phyloP scores from a whole-genome alignment of 495 filamentous ascomycete genomes.

The Parmelia sp. region DNA sequence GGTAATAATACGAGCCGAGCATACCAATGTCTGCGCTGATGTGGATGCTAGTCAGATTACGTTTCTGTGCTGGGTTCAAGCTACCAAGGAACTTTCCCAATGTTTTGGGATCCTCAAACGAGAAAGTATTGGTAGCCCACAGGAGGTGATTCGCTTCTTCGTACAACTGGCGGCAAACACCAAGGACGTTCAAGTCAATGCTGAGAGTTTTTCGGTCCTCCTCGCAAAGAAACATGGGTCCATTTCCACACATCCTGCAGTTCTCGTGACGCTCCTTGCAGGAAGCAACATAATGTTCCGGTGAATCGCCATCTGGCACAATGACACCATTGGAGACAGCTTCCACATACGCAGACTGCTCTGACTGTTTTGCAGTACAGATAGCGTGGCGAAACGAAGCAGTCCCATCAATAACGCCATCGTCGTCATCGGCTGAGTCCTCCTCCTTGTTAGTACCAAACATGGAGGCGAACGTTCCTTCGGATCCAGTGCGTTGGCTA shows the following conservation, averaged over 20 bases:
- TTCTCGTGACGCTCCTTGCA: background rate
- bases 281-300: background rate
- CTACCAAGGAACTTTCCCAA: slow-evolving; percentile 6
- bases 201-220: background rate
- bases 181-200: slow-evolving; percentile 12
- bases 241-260: background rate
- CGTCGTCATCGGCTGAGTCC: too few relatives aligned
- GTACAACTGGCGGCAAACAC: slow-evolving; percentile 17
- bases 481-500: background rate
- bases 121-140: slow-evolving; percentile 23
- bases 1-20: background rate
- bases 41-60: slow-evolving; percentile 1
- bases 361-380: slow-evolving; percentile 5
- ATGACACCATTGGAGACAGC: too few relatives aligned
- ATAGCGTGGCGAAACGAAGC: background rate
- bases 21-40: background rate
- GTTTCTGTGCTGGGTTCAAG: slow-evolving; percentile 15
- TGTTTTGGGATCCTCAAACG: slow-evolving; percentile 2
- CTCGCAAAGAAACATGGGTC: background rate
- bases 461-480: too few relatives aligned
- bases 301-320: background rate
- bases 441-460: too few relatives aligned
- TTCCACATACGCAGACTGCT: background rate
- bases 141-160: slow-evolving; percentile 13
- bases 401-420: background rate